Evolutionary conservation across 257 asterid genomes (phyloP).

Genomic region (Nemophila menziesii): DNA sequence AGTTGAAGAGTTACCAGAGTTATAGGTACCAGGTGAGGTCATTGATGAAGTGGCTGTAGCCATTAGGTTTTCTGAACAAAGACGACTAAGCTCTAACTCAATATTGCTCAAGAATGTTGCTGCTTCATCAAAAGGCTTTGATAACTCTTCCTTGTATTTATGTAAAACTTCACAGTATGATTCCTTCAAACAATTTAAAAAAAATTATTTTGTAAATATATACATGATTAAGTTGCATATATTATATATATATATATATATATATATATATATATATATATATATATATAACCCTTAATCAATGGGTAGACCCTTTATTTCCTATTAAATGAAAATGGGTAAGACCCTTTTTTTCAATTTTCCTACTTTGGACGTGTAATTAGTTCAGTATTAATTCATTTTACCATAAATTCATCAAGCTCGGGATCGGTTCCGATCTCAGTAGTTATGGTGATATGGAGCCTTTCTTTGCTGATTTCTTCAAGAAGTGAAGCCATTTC

Average conservation of each 20-base stretch:
- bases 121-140: slow-evolving; percentile 78
- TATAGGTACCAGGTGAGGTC: slow-evolving; percentile 14
- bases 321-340: too few species aligned
- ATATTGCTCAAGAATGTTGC: slow-evolving; percentile 53
- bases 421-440: slow-evolving; percentile 60
- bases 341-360: too few species aligned
- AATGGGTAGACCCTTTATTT: too few species aligned
- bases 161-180: slow-evolving; percentile 56
- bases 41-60: slow-evolving; percentile 20
- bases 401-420: slow-evolving; percentile 79
- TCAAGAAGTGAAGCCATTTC: slow-evolving; percentile 61
- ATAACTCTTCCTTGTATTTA: slow-evolving; percentile 52
- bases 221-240: background rate
- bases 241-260: too few species aligned
- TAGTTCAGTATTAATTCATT: background rate
- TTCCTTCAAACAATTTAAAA: slow-evolving; percentile 24
- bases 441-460: slow-evolving; percentile 8
- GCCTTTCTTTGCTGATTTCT: slow-evolving; percentile 49
- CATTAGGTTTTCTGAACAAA: slow-evolving; percentile 51
- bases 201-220: background rate
- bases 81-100: slow-evolving; percentile 50
- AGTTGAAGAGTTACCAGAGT: slow-evolving; percentile 14
- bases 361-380: too few species aligned
- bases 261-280: too few species aligned
- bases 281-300: too few species aligned